A percentile compares a stretch with the other conserved stretches of the same genome.
phyloP scores from a whole-genome alignment of 768 basidiomycete genomes.

The Phanerochaete carnosa region DNA sequence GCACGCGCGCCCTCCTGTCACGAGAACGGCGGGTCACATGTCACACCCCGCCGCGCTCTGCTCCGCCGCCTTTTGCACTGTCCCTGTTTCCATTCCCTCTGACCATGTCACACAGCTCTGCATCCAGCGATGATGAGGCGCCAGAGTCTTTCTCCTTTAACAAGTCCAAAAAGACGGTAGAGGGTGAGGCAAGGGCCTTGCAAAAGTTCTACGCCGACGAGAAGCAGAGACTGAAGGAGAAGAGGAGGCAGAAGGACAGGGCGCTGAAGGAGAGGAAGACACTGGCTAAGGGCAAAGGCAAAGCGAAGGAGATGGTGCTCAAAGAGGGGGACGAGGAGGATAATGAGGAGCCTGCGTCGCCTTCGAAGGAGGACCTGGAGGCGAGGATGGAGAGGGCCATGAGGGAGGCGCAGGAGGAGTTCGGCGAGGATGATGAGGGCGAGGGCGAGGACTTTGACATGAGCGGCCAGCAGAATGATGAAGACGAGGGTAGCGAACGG shows the following conservation, averaged over 20 bases:
- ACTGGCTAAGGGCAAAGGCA: conserved; percentile 14
- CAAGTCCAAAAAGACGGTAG: conserved; percentile 40
- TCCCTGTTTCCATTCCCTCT: background rate
- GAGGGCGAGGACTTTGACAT: conserved; percentile 24
- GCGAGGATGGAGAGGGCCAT: conserved; percentile 40
- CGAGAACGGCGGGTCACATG: background rate
- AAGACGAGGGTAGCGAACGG: conserved; percentile 22
- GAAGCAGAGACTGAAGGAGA: conserved; percentile 39
- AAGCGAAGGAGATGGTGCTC: conserved; percentile 4
- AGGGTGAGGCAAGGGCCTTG: conserved; percentile 34
- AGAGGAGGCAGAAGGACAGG: conserved; percentile 46
- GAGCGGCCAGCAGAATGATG: conserved; percentile 4
- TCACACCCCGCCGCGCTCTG: background rate
- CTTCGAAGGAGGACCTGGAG: conserved; percentile 20
- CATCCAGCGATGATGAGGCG: conserved; percentile 37
- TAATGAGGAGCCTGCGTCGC: conserved; percentile 6
- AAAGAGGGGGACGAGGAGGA: conserved; percentile 18
- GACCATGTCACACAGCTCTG: conserved; percentile 6
- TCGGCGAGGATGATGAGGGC: conserved; percentile 25
- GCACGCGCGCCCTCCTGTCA: background rate
- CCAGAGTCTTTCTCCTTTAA: conserved; percentile 51
- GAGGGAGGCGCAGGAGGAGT: conserved; percentile 34
- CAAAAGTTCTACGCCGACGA: conserved; percentile 34
- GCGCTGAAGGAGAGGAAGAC: conserved; percentile 46
- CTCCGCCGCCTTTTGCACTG: background rate